Conservation (phyloP, 768 basidiomycete genomes). For the Baorangia bicolor region DNA sequence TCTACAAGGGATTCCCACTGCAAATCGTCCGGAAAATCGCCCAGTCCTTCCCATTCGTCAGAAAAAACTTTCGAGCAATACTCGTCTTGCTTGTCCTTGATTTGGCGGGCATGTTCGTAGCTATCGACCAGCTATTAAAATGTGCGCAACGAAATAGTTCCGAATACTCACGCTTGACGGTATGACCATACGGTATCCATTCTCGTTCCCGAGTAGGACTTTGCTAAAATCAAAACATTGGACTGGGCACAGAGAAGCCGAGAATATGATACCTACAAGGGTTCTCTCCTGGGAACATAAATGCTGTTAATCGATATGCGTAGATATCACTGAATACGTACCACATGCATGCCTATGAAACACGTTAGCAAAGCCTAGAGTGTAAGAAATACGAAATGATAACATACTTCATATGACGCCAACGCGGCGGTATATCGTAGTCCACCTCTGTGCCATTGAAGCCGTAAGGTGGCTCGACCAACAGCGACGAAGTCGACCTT, state of each 20-base stretch:
- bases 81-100: slow-evolving; percentile 66
- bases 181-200: slow-evolving; percentile 71
- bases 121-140: slow-evolving; percentile 13
- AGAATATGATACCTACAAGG: slow-evolving; percentile 35
- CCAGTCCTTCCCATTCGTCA: slow-evolving; percentile 45
- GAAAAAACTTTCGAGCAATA: slow-evolving; percentile 55
- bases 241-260: not conserved
- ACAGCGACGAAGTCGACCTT: slow-evolving; percentile 62
- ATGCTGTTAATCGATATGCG: not conserved
- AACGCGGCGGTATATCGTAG: slow-evolving; percentile 40
- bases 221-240: slow-evolving; percentile 9
- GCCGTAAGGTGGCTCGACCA: slow-evolving; percentile 71
- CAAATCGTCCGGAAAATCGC: slow-evolving; percentile 63
- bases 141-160: not conserved
- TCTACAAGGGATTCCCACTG: slow-evolving; percentile 74
- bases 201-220: slow-evolving; percentile 43
- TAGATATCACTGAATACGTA: slow-evolving; percentile 30
- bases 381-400: not conserved
- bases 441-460: slow-evolving; percentile 40
- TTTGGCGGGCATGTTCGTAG: slow-evolving; percentile 63
- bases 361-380: slow-evolving; percentile 3
- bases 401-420: slow-evolving; percentile 76
- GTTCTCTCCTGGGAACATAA: slow-evolving; percentile 49
- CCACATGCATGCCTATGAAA: slow-evolving; percentile 57
- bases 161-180: slow-evolving; percentile 46